Conservation (phyloP, 169 alveolate genomes). For the Perkinsus chesapeaki region DNA sequence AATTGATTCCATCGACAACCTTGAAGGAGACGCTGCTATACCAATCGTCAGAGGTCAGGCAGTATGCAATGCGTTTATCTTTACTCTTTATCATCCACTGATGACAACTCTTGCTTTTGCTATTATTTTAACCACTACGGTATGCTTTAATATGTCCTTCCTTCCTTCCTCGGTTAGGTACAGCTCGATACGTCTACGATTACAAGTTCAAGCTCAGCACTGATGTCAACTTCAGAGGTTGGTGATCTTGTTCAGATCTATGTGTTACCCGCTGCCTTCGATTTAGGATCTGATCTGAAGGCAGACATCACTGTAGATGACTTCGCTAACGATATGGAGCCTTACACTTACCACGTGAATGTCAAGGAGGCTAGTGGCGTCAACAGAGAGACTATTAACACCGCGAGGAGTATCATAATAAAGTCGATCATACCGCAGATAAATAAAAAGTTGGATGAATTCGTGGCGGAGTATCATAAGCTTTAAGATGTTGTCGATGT, state of each 20-base stretch:
- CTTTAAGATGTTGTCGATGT: not conserved
- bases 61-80: too few relatives aligned
- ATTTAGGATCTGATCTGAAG: not conserved
- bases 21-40: not conserved
- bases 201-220: not conserved
- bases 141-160: not conserved
- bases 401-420: not conserved
- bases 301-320: not conserved
- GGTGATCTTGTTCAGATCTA: not conserved
- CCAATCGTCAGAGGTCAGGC: not conserved
- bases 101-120: not conserved
- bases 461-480: not conserved
- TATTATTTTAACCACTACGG: not conserved
- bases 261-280: not conserved
- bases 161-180: not conserved
- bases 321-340: not conserved
- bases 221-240: not conserved
- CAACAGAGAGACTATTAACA: not conserved
- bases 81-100: too few relatives aligned
- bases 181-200: not conserved
- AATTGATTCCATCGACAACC: not conserved
- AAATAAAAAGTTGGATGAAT: not conserved
- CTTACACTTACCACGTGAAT: not conserved
- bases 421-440: not conserved
- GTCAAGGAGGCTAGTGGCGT: not conserved